Evolutionary conservation across 1,284 basidiomycete genomes (phyloP).

Genomic region (Boletus albobrunnescens): DNA sequence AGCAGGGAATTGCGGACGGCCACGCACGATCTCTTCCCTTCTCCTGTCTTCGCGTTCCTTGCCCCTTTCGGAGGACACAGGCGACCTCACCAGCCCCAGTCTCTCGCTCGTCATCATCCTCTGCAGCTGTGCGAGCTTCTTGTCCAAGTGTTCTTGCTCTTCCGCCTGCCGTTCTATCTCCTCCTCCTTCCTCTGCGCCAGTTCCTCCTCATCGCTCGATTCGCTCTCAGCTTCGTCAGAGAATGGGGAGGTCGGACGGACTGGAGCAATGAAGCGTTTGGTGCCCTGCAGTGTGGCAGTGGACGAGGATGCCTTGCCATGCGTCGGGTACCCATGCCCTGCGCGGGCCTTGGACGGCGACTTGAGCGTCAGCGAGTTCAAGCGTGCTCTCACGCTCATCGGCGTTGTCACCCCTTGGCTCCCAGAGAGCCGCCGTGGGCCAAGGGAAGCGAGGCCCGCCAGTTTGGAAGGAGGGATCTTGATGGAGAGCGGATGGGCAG

Average conservation of each 20-base stretch:
- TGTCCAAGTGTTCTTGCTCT: constrained; percentile 60
- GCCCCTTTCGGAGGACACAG: constrained; percentile 23
- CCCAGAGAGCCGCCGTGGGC: constrained; percentile 30
- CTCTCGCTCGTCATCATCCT: constrained; percentile 67
- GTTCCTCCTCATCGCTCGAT: constrained; percentile 54
- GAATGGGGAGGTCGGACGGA: constrained; percentile 43
- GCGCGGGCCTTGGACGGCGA: constrained; percentile 28
- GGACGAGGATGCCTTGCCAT: constrained; percentile 59
- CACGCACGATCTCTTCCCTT: constrained; percentile 38
- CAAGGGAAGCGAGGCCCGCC: constrained; percentile 5
- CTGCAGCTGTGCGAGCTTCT: constrained; percentile 63
- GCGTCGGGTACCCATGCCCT: constrained; percentile 22
- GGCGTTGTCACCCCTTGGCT: constrained; percentile 46
- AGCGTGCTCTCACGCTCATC: constrained; percentile 59
- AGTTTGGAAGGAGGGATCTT: constrained; percentile 31
- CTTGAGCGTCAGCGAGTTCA: constrained; percentile 58
- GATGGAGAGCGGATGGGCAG: constrained; percentile 25
- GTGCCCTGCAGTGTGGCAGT: constrained; percentile 58
- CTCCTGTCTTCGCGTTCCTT: constrained; percentile 18
- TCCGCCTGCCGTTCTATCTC: constrained; percentile 62
- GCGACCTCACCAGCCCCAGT: constrained; percentile 62
- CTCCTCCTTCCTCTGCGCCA: constrained; percentile 56
- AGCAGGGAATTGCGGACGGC: constrained; percentile 36
- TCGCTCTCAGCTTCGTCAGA: constrained; percentile 38
- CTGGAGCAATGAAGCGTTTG: constrained; percentile 28